phyloP scores from a whole-genome alignment of 148 eudicot species.

The Heliosperma pusillum region DNA sequence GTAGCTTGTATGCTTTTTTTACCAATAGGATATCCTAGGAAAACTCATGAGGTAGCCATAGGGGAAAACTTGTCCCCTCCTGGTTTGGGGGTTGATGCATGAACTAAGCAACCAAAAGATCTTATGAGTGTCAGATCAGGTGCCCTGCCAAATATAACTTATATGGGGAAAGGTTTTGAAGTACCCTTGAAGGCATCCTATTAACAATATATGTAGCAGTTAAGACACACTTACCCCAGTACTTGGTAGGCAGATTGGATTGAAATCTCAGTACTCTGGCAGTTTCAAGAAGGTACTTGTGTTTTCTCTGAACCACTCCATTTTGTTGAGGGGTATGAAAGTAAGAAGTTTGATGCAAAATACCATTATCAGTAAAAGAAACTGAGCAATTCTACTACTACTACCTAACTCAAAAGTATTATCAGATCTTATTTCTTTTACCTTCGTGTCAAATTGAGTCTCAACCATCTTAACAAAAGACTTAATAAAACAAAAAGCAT shows the following conservation, averaged over 20 bases:
- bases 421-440: too few relatives aligned
- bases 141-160: too few relatives aligned
- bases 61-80: neutral
- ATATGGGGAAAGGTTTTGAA: neutral
- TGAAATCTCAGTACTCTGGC: neutral
- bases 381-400: neutral
- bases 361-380: neutral
- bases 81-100: neutral
- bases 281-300: neutral
- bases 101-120: neutral
- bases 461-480: neutral
- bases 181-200: neutral
- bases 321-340: neutral
- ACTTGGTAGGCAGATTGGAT: neutral
- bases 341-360: neutral
- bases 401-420: neutral
- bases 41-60: too few relatives aligned
- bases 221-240: neutral
- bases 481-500: neutral
- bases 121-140: neutral
- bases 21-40: too few relatives aligned
- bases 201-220: neutral
- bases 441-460: neutral
- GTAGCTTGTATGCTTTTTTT: too few relatives aligned
- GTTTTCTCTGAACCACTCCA: neutral